Base-by-base conservation (phyloP, 2,329 filamentous ascomycete species). In the Fusarium sp. region DNA sequence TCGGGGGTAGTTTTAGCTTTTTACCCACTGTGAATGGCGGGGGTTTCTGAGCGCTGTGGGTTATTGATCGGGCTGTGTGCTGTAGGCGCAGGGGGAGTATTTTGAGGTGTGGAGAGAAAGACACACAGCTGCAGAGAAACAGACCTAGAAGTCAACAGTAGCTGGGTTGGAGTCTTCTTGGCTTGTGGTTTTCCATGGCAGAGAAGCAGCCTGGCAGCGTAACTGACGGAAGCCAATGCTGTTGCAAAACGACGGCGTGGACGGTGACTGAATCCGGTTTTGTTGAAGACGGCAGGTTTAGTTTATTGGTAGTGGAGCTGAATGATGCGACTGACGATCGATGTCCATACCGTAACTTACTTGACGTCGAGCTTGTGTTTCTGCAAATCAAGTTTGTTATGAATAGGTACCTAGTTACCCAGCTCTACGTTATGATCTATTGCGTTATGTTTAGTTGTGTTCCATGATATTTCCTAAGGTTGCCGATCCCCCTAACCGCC, bases 11-110 rank as follows among this genome's bases (percentile, higher is more conserved):
- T 34, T n/a, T 34, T 34, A 23, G 7, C 23, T 32, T 53, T 57
- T 46, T 56, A 51, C 56, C 60, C 54, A 60, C 59, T 46, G 49
- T 68, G 59, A 65, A 62, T 69, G 56, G 70, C 63, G 70, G 70
- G 68, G 68, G 57, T 63, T 48, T 65, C 46, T 36, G 34, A 62
- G 32, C 55, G 44, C 44, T 51, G 67, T 68, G 65, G 69, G 46
- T 61, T 51, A 56, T 51, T 64, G 58, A 66, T 65, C 62, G 60
- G 67, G 69, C 70, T 62, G 65, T 69, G 70, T 28, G 47, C 56
- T 28, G 26, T 28, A 28, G 26, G 26, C 26, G 52, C 50, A 62
- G 44, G 59, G 60, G 39, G 28, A 15, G 57, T 19, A n/a, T 24
- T 24, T 28, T 30, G 54, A 56, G 26, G 67, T 51, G 59, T 53